phyloP scores from a whole-genome alignment of 192 early-diverging fungal species.

The Backusella circina region DNA sequence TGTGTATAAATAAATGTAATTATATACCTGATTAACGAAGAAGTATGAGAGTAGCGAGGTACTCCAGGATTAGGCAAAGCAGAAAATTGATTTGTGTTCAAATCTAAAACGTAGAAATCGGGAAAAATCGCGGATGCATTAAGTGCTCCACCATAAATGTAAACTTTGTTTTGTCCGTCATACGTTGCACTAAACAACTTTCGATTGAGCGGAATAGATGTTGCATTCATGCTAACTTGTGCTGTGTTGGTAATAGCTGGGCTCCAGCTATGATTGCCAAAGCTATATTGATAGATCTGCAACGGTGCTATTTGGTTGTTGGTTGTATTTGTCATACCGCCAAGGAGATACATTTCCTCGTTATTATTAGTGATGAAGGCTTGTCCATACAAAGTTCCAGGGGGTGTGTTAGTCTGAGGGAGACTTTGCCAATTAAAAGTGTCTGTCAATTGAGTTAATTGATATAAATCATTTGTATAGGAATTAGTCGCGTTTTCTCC shows the following conservation, averaged over 20 bases:
- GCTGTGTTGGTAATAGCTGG: background rate
- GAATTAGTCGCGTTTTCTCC: conserved; percentile 4
- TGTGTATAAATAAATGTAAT: background rate
- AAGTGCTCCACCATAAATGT: conserved; percentile 26
- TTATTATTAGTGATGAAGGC: background rate
- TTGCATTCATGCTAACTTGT: background rate
- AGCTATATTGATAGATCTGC: background rate
- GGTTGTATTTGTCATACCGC: conserved; percentile 10
- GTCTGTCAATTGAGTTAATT: conserved; percentile 1
- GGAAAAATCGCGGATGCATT: conserved; percentile 8
- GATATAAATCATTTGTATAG: background rate
- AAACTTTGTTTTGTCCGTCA: conserved; percentile 18
- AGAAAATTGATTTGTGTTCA: background rate
- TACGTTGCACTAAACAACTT: conserved; percentile 15
- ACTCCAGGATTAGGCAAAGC: conserved; percentile 7
- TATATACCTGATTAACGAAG: conserved; percentile 10
- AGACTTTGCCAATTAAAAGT: conserved; percentile 11
- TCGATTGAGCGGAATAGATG: conserved; percentile 7
- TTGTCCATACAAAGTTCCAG: conserved; percentile 12
- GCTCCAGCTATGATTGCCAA: background rate
- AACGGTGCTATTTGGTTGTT: background rate
- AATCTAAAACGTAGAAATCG: conserved; percentile 21
- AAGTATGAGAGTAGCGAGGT: conserved; percentile 23
- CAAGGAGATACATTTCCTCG: conserved; percentile 3
- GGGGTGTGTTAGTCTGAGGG: conserved; percentile 4